A percentile compares a stretch with the other conserved stretches of the same genome.
Conservation (phyloP, 163 green algal genomes). For the Chloroidium sp. region DNA sequence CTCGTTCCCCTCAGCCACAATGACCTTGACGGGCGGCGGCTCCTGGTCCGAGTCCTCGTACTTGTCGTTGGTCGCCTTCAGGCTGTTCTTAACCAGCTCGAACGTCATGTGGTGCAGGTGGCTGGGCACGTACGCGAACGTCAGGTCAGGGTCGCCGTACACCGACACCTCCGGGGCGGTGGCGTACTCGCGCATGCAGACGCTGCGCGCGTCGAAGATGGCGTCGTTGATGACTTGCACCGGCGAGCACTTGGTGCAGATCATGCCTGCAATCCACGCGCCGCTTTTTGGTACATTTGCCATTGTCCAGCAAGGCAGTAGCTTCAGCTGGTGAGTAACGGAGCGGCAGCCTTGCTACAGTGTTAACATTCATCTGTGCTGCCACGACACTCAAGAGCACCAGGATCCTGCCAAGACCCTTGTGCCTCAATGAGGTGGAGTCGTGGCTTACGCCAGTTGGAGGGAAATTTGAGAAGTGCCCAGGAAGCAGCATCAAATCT, state of each 20-base stretch:
- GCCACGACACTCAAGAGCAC: too few relatives aligned
- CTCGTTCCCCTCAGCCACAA: conserved; percentile 92
- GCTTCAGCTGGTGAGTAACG: background rate
- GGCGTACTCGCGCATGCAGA: conserved; percentile 91
- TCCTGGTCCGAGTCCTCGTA: conserved; percentile 69
- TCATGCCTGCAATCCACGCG: conserved; percentile 53
- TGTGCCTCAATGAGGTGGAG: too few relatives aligned
- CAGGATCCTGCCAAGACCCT: too few relatives aligned
- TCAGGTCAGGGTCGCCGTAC: conserved; percentile 83
- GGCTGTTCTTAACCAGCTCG: conserved; percentile 83
- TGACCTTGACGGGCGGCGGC: conserved; percentile 74
- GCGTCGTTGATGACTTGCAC: conserved; percentile 74
- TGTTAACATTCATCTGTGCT: background rate
- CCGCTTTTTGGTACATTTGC: too few relatives aligned
- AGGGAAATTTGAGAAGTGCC: too few relatives aligned
- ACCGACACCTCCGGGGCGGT: conserved; percentile 82
- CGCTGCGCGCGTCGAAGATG: conserved; percentile 81
- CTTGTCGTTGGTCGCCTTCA: conserved; percentile 80
- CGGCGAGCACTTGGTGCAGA: conserved; percentile 80
- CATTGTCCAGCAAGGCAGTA: background rate
- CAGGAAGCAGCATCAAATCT: too few relatives aligned
- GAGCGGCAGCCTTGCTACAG: conserved; percentile 12
- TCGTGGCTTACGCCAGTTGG: too few relatives aligned
- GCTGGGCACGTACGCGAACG: conserved; percentile 91
- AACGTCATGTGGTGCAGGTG: conserved; percentile 96